Evolutionary conservation across 768 basidiomycete genomes (phyloP).

Genomic region (Serendipita sp.): DNA sequence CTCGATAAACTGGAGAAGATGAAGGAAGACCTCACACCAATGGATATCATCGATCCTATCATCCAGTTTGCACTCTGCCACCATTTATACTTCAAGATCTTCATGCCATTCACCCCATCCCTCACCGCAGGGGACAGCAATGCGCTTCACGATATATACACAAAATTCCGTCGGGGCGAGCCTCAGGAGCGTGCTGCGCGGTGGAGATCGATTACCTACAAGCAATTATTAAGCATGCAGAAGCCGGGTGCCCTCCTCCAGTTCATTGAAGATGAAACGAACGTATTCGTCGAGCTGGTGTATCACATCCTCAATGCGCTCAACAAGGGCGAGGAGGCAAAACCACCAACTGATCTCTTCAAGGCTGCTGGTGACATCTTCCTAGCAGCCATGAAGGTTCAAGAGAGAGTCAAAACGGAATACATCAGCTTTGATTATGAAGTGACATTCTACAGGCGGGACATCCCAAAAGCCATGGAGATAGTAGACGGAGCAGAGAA

Average conservation of each 20-base stretch:
- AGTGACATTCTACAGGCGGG: neutral
- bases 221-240: neutral
- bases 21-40: neutral
- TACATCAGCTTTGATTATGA: constrained; percentile 3
- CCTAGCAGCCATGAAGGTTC: neutral
- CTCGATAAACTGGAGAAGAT: neutral
- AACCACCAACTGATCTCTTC: neutral
- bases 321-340: neutral
- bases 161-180: neutral
- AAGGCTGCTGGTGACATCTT: neutral
- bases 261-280: neutral
- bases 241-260: neutral
- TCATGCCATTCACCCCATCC: neutral
- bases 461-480: too few relatives aligned
- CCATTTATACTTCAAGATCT: neutral
- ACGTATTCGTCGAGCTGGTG: neutral
- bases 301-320: neutral
- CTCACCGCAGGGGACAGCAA: neutral
- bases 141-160: neutral
- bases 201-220: neutral
- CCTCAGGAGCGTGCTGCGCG: neutral
- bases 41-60: neutral
- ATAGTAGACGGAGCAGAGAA: neutral
- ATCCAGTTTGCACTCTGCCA: neutral
- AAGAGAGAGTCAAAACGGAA: neutral